Percentiles rank a stretch among this genome's conserved stretches.
phyloP scores from a whole-genome alignment of 306 rosid genomes.

The Canavalia ensiformis region DNA sequence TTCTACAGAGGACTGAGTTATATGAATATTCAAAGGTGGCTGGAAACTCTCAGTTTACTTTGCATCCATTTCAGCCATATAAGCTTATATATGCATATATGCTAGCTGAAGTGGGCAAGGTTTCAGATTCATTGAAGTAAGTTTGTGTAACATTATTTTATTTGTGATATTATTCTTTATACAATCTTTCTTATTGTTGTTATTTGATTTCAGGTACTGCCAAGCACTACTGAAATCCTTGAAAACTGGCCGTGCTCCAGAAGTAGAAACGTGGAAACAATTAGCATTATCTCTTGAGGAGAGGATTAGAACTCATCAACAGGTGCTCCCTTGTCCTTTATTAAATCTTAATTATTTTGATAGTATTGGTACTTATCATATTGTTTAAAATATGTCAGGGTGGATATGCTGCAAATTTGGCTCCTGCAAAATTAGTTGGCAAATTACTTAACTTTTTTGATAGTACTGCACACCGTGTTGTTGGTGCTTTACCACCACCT shows the following conservation, averaged over 20 bases:
- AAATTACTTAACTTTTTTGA: constrained; percentile 87
- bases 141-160: constrained; percentile 48
- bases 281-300: constrained; percentile 85
- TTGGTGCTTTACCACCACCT: constrained; percentile 92
- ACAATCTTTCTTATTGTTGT: constrained; percentile 33
- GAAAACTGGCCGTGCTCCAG: constrained; percentile 89
- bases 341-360: constrained; percentile 19
- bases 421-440: constrained; percentile 81
- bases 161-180: constrained; percentile 32
- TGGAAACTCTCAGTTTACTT: constrained; percentile 92
- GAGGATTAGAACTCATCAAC: constrained; percentile 89
- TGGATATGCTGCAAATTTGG: constrained; percentile 83
- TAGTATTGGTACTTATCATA: constrained; percentile 31
- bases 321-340: constrained; percentile 57
- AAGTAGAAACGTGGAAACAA: constrained; percentile 89
- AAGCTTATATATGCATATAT: constrained; percentile 90
- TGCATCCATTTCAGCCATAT: constrained; percentile 91
- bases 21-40: constrained; percentile 92
- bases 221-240: constrained; percentile 83
- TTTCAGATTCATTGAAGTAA: constrained; percentile 94
- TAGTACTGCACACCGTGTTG: constrained; percentile 93
- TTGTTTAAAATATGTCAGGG: constrained; percentile 64
- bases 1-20: constrained; percentile 88
- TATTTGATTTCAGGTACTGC: constrained; percentile 72
- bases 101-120: constrained; percentile 94